These are phyloP conservation scores for Tremella fuciformis DNA, from an alignment of 768 basidiomycete species.

Conservation along the genomic window DNA sequence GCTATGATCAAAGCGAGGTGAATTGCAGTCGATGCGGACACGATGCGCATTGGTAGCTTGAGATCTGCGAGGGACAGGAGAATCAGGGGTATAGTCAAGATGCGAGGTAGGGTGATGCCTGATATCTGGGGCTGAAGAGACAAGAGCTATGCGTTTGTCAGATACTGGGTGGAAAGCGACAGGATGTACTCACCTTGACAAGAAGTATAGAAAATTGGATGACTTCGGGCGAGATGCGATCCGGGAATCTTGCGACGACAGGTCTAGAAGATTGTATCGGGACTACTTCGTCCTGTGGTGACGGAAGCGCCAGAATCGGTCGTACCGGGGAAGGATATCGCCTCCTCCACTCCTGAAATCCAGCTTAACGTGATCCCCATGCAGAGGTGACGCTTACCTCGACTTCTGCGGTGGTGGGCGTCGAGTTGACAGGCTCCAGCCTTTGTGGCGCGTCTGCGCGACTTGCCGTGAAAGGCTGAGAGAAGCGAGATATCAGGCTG, in stretches of 20 bases:
- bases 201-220: constrained; percentile 1
- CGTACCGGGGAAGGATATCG: constrained; percentile 16
- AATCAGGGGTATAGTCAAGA: neutral
- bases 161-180: neutral
- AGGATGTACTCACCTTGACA: constrained; percentile 16
- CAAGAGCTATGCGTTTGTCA: constrained; percentile 7
- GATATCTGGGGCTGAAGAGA: constrained; percentile 20
- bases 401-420: neutral
- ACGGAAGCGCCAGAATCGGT: constrained; percentile 21
- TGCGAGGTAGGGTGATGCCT: constrained; percentile 1
- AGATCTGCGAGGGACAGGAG: neutral
- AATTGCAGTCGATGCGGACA: neutral
- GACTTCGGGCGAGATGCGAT: neutral
- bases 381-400: neutral
- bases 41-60: neutral
- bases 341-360: neutral
- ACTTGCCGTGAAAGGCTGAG: neutral
- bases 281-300: constrained; percentile 12
- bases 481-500: neutral
- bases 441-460: neutral
- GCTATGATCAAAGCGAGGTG: too few species aligned
- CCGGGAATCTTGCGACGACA: too few species aligned
- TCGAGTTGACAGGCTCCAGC: neutral
- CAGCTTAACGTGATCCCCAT: neutral
- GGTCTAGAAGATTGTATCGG: too few species aligned